A percentile compares a stretch with the other conserved stretches of the same genome.
These are phyloP conservation scores for Kwoniella shandongensis DNA, from an alignment of 768 basidiomycete species.

Conservation along the genomic window DNA sequence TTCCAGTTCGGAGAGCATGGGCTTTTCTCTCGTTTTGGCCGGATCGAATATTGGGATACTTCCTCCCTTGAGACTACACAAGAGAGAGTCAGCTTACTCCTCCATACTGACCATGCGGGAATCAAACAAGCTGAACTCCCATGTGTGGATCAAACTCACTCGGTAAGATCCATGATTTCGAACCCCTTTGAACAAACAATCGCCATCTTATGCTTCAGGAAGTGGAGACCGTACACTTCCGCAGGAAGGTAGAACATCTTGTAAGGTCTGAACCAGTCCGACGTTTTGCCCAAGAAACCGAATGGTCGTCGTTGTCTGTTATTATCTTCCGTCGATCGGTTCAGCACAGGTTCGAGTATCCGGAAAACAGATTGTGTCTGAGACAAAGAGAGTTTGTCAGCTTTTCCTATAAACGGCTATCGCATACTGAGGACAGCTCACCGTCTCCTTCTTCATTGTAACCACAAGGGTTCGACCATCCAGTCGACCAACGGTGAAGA, in stretches of 20 bases:
- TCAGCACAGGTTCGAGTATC: slow-evolving; percentile 93
- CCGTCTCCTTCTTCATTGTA: slow-evolving; percentile 93
- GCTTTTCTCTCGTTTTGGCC: slow-evolving; percentile 62
- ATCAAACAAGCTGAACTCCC: not conserved
- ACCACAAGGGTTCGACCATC: slow-evolving; percentile 85
- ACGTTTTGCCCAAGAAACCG: slow-evolving; percentile 63
- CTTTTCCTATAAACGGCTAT: not conserved
- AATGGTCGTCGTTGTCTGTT: slow-evolving; percentile 45
- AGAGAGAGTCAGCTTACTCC: slow-evolving; percentile 3
- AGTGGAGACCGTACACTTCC: slow-evolving; percentile 84
- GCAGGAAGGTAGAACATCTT: slow-evolving; percentile 93
- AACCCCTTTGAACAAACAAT: slow-evolving; percentile 92
- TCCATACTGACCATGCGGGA: no score
- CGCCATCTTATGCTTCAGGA: slow-evolving; percentile 89
- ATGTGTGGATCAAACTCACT: no score
- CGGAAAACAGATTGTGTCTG: slow-evolving; percentile 89
- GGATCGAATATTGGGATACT: slow-evolving; percentile 71
- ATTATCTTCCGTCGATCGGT: slow-evolving; percentile 78
- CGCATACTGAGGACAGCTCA: slow-evolving; percentile 50
- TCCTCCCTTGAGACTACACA: slow-evolving; percentile 72
- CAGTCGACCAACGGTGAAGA: slow-evolving; percentile 89
- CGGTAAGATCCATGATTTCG: slow-evolving; percentile 93
- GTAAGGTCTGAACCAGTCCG: slow-evolving; percentile 94
- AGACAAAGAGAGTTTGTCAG: not conserved
- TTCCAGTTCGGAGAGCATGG: slow-evolving; percentile 65